Base-by-base conservation (phyloP, 78 protist species). In the Andalucia godoyi region DNA sequence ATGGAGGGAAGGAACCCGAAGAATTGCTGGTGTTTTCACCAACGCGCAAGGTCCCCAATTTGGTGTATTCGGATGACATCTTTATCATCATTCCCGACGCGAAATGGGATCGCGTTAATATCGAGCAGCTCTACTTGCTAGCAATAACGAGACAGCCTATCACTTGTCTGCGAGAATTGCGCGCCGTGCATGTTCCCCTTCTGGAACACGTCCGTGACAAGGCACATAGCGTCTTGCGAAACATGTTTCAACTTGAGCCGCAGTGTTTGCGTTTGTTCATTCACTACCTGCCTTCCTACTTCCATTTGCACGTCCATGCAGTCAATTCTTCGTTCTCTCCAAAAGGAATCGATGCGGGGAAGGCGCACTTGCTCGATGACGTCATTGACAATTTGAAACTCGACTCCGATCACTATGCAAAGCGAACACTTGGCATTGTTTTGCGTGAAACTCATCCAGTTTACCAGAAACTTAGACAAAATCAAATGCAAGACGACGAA, bases 211-310 rank as follows among this genome's bases (percentile, higher is more conserved):
- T 60, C 10, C 46, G 18, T 13, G 66, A 36, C 10, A 9, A 18
- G 21, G 66, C 53, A 45, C 18, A 36, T 0, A 8, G 23, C 23
- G 52, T 27, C 23, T 25, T 38, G 23, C 6, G 23, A 23, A 36
- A 36, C 37, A n/a, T n/a, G n/a, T n/a, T n/a, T n/a, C n/a, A n/a
- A n/a, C n/a, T n/a, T n/a, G n/a, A n/a, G n/a, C n/a, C n/a, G n/a
- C n/a, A n/a, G n/a, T n/a, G n/a, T n/a, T 10, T 37, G n/a, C 66
- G 52, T 0, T 15, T n/a, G 49, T 60, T 23, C 12, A 8, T 60
- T 17, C 66, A 60, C 50, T 60, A 60, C 53, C 46, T 32, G 53
- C 66, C 66, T 7, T 43, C 66, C 12, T 60, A 60, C 66, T 60
- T 32, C 52, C 66, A 60, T 50, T 60, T 60, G 6, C 66, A 60